Conservation (phyloP, 1,284 basidiomycete species). For the Serendipita sp. region DNA sequence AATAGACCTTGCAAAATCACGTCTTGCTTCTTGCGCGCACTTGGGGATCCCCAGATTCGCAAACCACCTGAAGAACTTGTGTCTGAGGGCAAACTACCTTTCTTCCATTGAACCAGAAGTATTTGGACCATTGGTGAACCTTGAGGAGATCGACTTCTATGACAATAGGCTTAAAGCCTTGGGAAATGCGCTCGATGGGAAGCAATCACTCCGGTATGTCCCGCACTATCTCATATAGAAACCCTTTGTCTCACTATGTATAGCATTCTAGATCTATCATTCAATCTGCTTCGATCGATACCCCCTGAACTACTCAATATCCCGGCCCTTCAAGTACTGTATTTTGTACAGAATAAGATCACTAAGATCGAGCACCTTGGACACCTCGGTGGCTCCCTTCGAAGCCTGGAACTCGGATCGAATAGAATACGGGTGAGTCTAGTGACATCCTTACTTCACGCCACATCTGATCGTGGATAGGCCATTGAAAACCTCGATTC, state of each 20-base stretch:
- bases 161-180: constrained; percentile 80
- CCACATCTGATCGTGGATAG: constrained; percentile 27
- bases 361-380: constrained; percentile 56
- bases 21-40: constrained; percentile 46
- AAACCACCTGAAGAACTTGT: constrained; percentile 56
- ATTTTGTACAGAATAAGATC: constrained; percentile 96
- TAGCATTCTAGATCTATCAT: constrained; percentile 84
- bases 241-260: constrained; percentile 4
- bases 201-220: constrained; percentile 56
- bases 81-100: constrained; percentile 82
- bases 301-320: constrained; percentile 51
- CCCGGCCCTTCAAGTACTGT: constrained; percentile 59
- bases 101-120: constrained; percentile 53
- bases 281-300: constrained; percentile 72
- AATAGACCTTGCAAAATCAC: constrained; percentile 78
- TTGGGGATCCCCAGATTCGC: constrained; percentile 57
- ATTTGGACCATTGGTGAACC: constrained; percentile 46
- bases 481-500: constrained; percentile 80
- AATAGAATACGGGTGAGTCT: constrained; percentile 69
- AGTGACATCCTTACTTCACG: background rate
- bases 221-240: background rate
- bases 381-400: constrained; percentile 46
- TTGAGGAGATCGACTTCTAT: constrained; percentile 89
- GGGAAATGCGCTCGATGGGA: constrained; percentile 49
- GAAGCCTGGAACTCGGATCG: constrained; percentile 84